These are phyloP conservation scores for Zymoseptoria passerinii DNA, from an alignment of 2,329 filamentous ascomycete genomes.

Conservation along the genomic window DNA sequence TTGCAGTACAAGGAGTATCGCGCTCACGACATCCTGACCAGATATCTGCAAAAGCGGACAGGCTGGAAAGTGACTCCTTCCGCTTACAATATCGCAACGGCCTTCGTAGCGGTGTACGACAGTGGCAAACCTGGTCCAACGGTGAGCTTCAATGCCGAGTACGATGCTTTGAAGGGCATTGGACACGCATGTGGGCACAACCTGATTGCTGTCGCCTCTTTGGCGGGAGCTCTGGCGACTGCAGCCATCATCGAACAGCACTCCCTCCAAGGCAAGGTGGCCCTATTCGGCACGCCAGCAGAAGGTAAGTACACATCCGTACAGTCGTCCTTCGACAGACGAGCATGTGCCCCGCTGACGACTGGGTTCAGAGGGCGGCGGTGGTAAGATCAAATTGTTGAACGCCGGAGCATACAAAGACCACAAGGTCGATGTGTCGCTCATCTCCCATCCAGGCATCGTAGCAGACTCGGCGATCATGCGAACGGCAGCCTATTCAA, in stretches of 20 bases:
- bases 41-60: constrained; percentile 37
- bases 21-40: constrained; percentile 44
- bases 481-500: constrained; percentile 44
- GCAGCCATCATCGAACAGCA: constrained; percentile 25
- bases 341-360: not conserved
- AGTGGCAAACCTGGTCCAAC: constrained; percentile 30
- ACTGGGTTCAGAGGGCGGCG: constrained; percentile 20
- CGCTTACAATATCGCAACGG: constrained; percentile 45
- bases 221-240: constrained; percentile 34
- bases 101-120: constrained; percentile 45
- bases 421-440: constrained; percentile 29
- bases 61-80: constrained; percentile 45
- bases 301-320: constrained; percentile 30
- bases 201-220: constrained; percentile 35
- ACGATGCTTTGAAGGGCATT: constrained; percentile 34
- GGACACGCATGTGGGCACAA: constrained; percentile 42
- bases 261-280: constrained; percentile 29
- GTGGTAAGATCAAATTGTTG: constrained; percentile 41
- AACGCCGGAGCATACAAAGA: constrained; percentile 37
- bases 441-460: constrained; percentile 32
- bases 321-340: not conserved
- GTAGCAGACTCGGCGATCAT: constrained; percentile 40
- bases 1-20: constrained; percentile 42
- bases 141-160: constrained; percentile 22
- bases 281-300: constrained; percentile 39